Base-by-base conservation (phyloP, 2,329 filamentous ascomycete species). In the Phyllosticta citrichinensis region DNA sequence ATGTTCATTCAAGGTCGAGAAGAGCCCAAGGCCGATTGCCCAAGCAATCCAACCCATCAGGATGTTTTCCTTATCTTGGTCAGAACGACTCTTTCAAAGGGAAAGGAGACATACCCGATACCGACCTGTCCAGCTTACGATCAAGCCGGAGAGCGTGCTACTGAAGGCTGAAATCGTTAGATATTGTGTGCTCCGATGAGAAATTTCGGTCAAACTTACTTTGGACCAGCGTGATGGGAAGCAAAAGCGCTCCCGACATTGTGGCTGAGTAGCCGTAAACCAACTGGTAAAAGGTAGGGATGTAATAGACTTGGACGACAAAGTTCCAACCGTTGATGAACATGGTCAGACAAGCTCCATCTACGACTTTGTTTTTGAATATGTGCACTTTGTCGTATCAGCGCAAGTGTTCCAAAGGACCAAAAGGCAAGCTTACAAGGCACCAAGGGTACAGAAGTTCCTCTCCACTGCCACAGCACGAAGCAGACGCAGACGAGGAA, bases 251-350 rank as follows among this genome's bases (percentile, higher is more conserved):
- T 24, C 73, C 76, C 0, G 76, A 70, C 54, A 72, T 74, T 3
- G 76, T 77, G 1, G 75, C 73, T 0, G 72, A 75, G 64, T 77
- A 61, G 22, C 55, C 58, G 51, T 63, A 61, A 5, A 79, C 20
- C 70, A 79, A 73, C 58, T 79, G 78, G 63, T 80, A 79, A 63
- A 79, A 79, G 0, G 74, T 58, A 2, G 62, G 62, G 14, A 63
- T 22, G 61, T 76, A 80, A 64, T 80, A 81, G 8, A 81, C 71
- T 63, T 83, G 81, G n/a, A 81, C 77, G 24, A 83, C 73, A 60
- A 83, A 83, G 64, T 83, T 83, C 81, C 81, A 83, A 3, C 81
- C 81, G 57, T 83, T 83, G 66, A 83, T 78, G 40, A 80, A 60
- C 62, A 61, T 63, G 20, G 68, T 69, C 14, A 83, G 64, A 62